Conservation (phyloP, 2,329 filamentous ascomycete species). For the Aspergillus eucalypticola region DNA sequence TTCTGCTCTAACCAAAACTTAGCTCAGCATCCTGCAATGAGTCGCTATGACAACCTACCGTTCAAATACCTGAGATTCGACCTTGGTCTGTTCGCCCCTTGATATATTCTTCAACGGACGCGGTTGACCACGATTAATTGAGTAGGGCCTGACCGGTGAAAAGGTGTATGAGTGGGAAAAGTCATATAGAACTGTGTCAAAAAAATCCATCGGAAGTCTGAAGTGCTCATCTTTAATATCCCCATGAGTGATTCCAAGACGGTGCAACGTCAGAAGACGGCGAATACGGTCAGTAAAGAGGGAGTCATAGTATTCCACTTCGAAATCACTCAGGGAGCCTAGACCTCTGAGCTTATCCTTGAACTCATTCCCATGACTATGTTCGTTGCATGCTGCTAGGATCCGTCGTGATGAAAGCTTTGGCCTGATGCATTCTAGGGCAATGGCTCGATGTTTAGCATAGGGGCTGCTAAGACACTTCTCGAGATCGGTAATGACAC, state of each 20-base stretch:
- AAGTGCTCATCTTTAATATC: slow-evolving; percentile 20
- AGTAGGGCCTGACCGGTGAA: slow-evolving; percentile 5
- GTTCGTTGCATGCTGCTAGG: background rate
- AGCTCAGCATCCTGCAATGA: slow-evolving; percentile 3
- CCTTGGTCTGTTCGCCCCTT: background rate
- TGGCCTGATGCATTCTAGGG: slow-evolving; percentile 3
- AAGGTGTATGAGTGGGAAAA: slow-evolving; percentile 9
- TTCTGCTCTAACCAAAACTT: slow-evolving; percentile 1
- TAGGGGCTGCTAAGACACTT: background rate
- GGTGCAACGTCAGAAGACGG: slow-evolving; percentile 13
- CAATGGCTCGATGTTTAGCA: background rate
- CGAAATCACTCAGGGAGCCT: slow-evolving; percentile 6
- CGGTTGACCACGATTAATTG: background rate
- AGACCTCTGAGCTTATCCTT: background rate
- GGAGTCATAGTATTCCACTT: slow-evolving; percentile 12
- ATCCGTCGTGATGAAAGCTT: slow-evolving; percentile 8
- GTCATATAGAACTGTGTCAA: slow-evolving; percentile 16
- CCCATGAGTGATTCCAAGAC: slow-evolving; percentile 14
- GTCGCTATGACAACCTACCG: background rate
- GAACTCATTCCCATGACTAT: background rate
- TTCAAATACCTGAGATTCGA: background rate
- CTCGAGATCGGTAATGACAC: slow-evolving; percentile 2
- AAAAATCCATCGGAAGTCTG: slow-evolving; percentile 16
- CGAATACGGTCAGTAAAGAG: slow-evolving; percentile 11
- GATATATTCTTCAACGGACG: slow-evolving; percentile 5